Evolutionary conservation across 345 rosid genomes (phyloP), one percentile per base, ranked within the genome.

Genomic region (Reutealis trisperma): DNA sequence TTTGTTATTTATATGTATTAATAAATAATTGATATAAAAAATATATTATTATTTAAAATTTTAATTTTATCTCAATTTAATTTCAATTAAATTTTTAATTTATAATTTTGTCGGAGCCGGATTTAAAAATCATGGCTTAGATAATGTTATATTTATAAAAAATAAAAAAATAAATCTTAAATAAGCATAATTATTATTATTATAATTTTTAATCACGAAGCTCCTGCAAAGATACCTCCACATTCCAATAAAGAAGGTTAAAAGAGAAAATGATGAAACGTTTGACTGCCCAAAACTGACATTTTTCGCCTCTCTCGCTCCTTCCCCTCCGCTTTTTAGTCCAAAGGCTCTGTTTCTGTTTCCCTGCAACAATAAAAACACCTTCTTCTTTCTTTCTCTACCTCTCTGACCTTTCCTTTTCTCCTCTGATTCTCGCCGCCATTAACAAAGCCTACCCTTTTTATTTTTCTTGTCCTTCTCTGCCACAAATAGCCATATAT

Each of bases 361-460:
- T 47, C 73, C 21, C 57, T 58, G 64, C 70, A 55, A 24, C 55
- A 73, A 51, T 27, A 55, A 68, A 45, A 11, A 15, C 70, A 19
- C 8, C 63, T 55, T 47, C 60, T 73, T 19, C 74, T 34, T 25
- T 42, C 74, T 54, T 79, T 45, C 67, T 63, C 55, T 24, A 24
- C 41, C 41, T 30, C 45, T 15, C 49, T 41, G 68, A 52, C 68
- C 70, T 22, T 70, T 72, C 44, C 14, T 57, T 77, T 58, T 63
- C 22, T 69, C 63, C 1, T 75, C 57, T 61, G 70, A 62, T 70
- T n/a, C 57, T 68, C 60, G 85, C 82, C 83, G 83, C 78, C 85
- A 76, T 67, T 52, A 72, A 41, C 71, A 72, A 30, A 25, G 8
- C 63, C 65, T n/a, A 2, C 30, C 34, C 44, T 12, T 55, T 73